Base-by-base conservation (phyloP, 371 early-diverging fungal species). In the Lichtheimia ornata region DNA sequence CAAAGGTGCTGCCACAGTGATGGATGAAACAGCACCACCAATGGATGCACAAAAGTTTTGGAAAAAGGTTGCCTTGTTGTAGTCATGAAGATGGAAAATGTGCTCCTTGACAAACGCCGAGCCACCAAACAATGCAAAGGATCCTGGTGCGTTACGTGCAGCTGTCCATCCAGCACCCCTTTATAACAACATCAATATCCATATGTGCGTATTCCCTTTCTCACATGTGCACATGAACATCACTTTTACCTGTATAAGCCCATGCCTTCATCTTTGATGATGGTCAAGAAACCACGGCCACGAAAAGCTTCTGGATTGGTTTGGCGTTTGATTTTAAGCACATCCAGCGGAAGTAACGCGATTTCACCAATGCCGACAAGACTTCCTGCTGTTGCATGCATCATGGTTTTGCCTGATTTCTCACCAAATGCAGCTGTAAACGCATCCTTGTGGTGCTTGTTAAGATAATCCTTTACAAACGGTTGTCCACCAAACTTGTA, bases 401-500 rank as follows among this genome's bases (percentile, higher is more conserved):
- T 91, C 70, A 96, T 88, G n/a, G 96, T 92, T 84, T 95, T 96
- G 63, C 95, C 91, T 50, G 92, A 91, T 73, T 89, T 87, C 62
- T 97, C 97, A 44, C 97, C 97, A 85, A 97, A 97, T 35, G 84
- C 68, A 30, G 67, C 63, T 43, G 84, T 74, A 76, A 98, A 98
- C 18, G 74, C 50, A 25, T 70, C 69, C 64, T 87, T 86, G 82
- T 96, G 86, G 76, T 96, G 70, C 52, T 69, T 85, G 78, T 91
- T 92, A 61, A 98, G 69, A 72, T 88, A 94, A 76, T 98, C 97
- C 70, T 89, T 92, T 25, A 94, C 96, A 66, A 91, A 94, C 22
- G 97, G 96, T 80, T 98, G 98, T 12, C 98, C 98, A 67, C 97
- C 97, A 65, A 95, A 98, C 83, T 98, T 97, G 88, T 98, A 98